Evolutionary conservation across 371 early-diverging fungal genomes (phyloP).

Genomic region (Mycotypha africana): DNA sequence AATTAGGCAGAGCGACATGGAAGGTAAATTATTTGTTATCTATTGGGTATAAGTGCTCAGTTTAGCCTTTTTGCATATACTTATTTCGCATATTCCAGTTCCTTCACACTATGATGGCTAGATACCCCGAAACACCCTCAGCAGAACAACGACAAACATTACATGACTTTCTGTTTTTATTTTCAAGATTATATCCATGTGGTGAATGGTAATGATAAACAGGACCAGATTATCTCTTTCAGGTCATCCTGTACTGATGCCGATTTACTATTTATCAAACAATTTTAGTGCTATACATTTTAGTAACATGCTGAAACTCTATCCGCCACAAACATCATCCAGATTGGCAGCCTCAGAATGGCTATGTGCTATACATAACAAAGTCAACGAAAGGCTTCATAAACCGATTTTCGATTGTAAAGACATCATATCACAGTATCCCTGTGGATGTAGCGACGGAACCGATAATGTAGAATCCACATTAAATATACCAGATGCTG

Average conservation of each 20-base stretch:
- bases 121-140: conserved; percentile 88
- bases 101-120: conserved; percentile 95
- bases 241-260: too few relatives aligned
- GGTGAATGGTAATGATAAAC: conserved; percentile 83
- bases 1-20: conserved; percentile 82
- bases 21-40: conserved; percentile 28
- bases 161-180: conserved; percentile 73
- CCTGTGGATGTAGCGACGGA: conserved; percentile 74
- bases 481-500: too few relatives aligned
- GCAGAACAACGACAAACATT: conserved; percentile 76
- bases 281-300: conserved; percentile 83
- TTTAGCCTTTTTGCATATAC: too few relatives aligned
- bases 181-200: conserved; percentile 96
- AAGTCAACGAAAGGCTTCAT: conserved; percentile 87
- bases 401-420: conserved; percentile 92
- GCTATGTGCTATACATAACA: conserved; percentile 95
- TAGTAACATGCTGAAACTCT: conserved; percentile 64
- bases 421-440: conserved; percentile 79
- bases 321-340: conserved; percentile 84
- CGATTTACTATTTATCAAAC: too few relatives aligned
- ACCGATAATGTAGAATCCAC: too few relatives aligned
- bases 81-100: conserved; percentile 54
- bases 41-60: not conserved
- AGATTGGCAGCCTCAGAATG: conserved; percentile 82
- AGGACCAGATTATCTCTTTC: not conserved